These are phyloP conservation scores for Cercospora janseana DNA, from an alignment of 2,329 filamentous ascomycete genomes.

Conservation along the genomic window DNA sequence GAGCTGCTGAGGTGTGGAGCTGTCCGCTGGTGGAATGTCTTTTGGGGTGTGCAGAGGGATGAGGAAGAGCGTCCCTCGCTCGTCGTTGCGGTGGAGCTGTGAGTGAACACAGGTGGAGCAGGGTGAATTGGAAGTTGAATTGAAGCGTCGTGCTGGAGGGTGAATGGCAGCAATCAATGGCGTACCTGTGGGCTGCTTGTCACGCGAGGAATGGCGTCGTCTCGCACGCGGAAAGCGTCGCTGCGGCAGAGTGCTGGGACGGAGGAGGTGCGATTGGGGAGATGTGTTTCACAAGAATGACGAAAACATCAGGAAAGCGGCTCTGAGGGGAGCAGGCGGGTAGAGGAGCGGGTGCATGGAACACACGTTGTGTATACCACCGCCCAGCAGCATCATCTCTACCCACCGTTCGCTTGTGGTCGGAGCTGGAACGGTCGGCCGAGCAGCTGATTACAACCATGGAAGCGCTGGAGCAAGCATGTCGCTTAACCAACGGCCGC, in stretches of 20 bases:
- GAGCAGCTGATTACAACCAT: neutral
- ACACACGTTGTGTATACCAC: too few species aligned
- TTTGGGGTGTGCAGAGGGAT: neutral
- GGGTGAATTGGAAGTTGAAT: neutral
- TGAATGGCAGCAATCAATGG: constrained; percentile 4
- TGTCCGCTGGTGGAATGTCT: constrained; percentile 1
- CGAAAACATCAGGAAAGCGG: neutral
- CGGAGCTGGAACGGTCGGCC: too few species aligned
- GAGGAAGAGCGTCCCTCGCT: neutral
- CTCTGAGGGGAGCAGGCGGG: neutral
- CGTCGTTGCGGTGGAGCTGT: neutral
- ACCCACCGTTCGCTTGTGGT: too few species aligned
- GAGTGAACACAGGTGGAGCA: neutral
- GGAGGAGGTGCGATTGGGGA: neutral
- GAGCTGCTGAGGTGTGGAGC: constrained; percentile 2
- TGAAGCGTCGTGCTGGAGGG: neutral
- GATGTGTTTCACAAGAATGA: neutral
- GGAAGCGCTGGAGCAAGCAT: constrained; percentile 8
- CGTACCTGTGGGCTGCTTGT: constrained; percentile 6
- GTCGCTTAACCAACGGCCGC: constrained; percentile 6
- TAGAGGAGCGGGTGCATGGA: too few species aligned
- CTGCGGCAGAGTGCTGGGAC: neutral
- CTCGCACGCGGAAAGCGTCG: neutral
- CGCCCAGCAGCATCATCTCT: too few species aligned
- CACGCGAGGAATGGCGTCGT: constrained; percentile 1